Evolutionary conservation across 2,329 filamentous ascomycete genomes (phyloP).

Genomic region (Arthrobotrys sphaeroides): DNA sequence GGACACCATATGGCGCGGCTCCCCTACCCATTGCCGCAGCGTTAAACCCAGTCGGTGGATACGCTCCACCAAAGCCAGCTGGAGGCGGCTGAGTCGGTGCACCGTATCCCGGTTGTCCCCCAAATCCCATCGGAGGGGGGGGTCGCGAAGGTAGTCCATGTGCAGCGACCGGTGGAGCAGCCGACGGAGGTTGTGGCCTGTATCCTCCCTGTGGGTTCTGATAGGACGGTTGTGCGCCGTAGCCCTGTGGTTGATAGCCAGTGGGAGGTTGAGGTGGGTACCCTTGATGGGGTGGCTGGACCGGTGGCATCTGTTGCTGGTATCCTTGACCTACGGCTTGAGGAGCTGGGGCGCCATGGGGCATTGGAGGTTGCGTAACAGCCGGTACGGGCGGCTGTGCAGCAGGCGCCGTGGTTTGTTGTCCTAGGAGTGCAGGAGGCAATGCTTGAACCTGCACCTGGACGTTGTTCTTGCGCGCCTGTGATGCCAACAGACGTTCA

Average conservation of each 20-base stretch:
- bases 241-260: slow-evolving; percentile 42
- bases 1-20: slow-evolving; percentile 37
- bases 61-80: slow-evolving; percentile 60
- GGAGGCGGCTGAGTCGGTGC: slow-evolving; percentile 69
- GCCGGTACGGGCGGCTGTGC: slow-evolving; percentile 58
- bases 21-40: slow-evolving; percentile 41
- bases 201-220: slow-evolving; percentile 55
- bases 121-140: slow-evolving; percentile 56
- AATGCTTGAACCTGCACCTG: slow-evolving; percentile 80
- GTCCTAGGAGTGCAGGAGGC: slow-evolving; percentile 75
- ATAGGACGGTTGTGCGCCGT: slow-evolving; percentile 26
- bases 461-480: slow-evolving; percentile 94
- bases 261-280: slow-evolving; percentile 57
- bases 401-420: slow-evolving; percentile 58
- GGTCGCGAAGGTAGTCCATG: slow-evolving; percentile 57
- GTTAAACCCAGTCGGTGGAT: slow-evolving; percentile 45
- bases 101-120: slow-evolving; percentile 57
- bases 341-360: slow-evolving; percentile 60
- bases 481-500: slow-evolving; percentile 87
- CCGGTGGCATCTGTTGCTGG: slow-evolving; percentile 40
- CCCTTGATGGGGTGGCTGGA: slow-evolving; percentile 31
- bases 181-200: slow-evolving; percentile 53
- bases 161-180: slow-evolving; percentile 52
- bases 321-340: slow-evolving; percentile 39
- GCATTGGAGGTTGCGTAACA: slow-evolving; percentile 62